Base-by-base conservation (phyloP, 2,329 filamentous ascomycete genomes). In the Penicillium hordei region DNA sequence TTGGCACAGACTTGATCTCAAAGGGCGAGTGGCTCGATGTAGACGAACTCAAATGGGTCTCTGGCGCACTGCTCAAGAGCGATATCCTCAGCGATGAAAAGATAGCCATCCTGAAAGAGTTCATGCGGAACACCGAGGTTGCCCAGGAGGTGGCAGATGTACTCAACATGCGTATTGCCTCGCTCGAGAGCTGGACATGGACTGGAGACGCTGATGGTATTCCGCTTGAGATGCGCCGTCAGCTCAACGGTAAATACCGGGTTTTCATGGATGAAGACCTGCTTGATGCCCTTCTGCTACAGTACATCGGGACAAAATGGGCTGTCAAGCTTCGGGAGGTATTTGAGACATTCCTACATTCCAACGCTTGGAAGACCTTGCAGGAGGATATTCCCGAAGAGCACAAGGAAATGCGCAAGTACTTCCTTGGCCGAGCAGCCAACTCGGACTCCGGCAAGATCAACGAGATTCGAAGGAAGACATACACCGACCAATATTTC, bases 201-300 rank as follows among this genome's bases (percentile, higher is more conserved):
- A 44, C 46, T 0, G 48, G 23, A n/a, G 75, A 74, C 17, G 65
- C 70, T 2, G 69, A 72, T 5, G 78, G 75, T 4, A 74, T 83
- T 8, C 72, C 76, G 1, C 65, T 85, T 2, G 75, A 82, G 45
- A 79, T 81, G 75, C 77, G 82, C 36, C 78, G 81, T 8, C 80
- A 83, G 51, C 66, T 85, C 36, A 85, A 83, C 61, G 82, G 82
- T 3, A 82, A 83, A 58, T 87, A 86, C 65, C 76, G 83, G 2
- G 80, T 86, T 27, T 85, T 79, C 65, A 83, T 84, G 75, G 82
- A 86, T 49, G 82, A 83, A 62, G 84, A 87, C 59, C 72, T 84
- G 21, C 76, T 85, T 8, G 81, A 85, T 62, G 79, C 81, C 1
- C 76, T 86, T 8, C 75, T 86, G 25, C 68, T 85, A 3, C 81